Conservation (phyloP, 164 flowering plant species). For the Santalum album region DNA sequence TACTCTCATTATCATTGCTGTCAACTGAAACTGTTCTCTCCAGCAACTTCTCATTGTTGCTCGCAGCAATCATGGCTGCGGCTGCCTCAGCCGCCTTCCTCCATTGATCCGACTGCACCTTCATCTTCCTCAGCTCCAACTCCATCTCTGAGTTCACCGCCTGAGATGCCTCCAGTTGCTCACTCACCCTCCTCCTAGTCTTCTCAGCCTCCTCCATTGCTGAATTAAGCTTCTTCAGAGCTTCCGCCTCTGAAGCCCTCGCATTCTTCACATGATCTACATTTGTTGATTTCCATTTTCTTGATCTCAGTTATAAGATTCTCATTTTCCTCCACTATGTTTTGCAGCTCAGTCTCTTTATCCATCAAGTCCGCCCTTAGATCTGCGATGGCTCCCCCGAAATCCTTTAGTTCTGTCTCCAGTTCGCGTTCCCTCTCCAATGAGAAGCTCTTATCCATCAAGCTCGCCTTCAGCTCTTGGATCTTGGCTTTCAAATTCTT, state of each 20-base stretch:
- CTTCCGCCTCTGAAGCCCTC: slow-evolving; percentile 52
- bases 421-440: slow-evolving; percentile 36
- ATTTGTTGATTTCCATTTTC: slow-evolving; percentile 27
- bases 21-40: slow-evolving; percentile 68
- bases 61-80: slow-evolving; percentile 73
- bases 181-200: slow-evolving; percentile 46
- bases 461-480: slow-evolving; percentile 69
- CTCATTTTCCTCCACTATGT: slow-evolving; percentile 67
- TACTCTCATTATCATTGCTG: slow-evolving; percentile 28
- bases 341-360: slow-evolving; percentile 67
- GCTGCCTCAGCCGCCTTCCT: slow-evolving; percentile 99
- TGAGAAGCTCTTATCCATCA: slow-evolving; percentile 26
- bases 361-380: slow-evolving; percentile 52
- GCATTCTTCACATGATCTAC: slow-evolving; percentile 22
- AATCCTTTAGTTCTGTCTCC: slow-evolving; percentile 21
- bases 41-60: slow-evolving; percentile 55
- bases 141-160: slow-evolving; percentile 66
- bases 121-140: slow-evolving; percentile 70
- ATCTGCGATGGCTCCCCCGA: slow-evolving; percentile 30
- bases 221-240: slow-evolving; percentile 44
- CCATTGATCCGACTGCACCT: slow-evolving; percentile 95
- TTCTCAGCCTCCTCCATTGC: slow-evolving; percentile 61
- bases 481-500: slow-evolving; percentile 81
- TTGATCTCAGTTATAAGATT: slow-evolving; percentile 38
- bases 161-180: slow-evolving; percentile 78